Percentiles rank a stretch among this genome's conserved stretches.
phyloP scores from a whole-genome alignment of 371 early-diverging fungal species.

The Mortierella sp. region DNA sequence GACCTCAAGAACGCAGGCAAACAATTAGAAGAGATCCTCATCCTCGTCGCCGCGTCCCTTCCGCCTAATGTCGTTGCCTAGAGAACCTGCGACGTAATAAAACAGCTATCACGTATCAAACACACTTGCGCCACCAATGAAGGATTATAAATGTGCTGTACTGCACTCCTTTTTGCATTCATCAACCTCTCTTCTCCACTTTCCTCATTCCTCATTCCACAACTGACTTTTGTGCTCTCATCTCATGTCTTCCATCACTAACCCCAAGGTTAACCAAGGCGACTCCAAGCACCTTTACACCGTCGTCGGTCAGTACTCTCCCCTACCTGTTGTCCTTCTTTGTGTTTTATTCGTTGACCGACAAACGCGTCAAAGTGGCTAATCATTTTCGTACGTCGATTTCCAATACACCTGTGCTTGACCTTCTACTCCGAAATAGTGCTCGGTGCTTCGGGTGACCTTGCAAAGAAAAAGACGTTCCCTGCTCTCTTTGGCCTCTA shows the following conservation, averaged over 20 bases:
- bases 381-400: neutral
- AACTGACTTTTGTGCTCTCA: neutral
- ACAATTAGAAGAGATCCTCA: conserved; percentile 74
- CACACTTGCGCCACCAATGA: too few relatives aligned
- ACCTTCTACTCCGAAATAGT: conserved; percentile 59
- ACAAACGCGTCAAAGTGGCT: conserved; percentile 9
- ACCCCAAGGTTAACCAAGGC: conserved; percentile 17
- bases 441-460: conserved; percentile 94
- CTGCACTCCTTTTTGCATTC: neutral
- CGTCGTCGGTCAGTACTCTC: conserved; percentile 35
- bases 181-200: conserved; percentile 6
- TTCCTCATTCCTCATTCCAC: conserved; percentile 5
- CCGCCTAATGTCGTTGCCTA: conserved; percentile 38
- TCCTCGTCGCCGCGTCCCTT: conserved; percentile 67
- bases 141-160: neutral
- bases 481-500: conserved; percentile 95
- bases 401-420: neutral
- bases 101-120: neutral
- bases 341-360: neutral
- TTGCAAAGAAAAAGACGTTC: conserved; percentile 98
- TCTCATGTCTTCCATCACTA: conserved; percentile 20
- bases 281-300: conserved; percentile 48
- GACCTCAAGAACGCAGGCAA: conserved; percentile 79
- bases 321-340: neutral
- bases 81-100: neutral